These are phyloP conservation scores for Stentor coeruleus DNA, from an alignment of 73 alveolate genomes.

Conservation along the genomic window DNA sequence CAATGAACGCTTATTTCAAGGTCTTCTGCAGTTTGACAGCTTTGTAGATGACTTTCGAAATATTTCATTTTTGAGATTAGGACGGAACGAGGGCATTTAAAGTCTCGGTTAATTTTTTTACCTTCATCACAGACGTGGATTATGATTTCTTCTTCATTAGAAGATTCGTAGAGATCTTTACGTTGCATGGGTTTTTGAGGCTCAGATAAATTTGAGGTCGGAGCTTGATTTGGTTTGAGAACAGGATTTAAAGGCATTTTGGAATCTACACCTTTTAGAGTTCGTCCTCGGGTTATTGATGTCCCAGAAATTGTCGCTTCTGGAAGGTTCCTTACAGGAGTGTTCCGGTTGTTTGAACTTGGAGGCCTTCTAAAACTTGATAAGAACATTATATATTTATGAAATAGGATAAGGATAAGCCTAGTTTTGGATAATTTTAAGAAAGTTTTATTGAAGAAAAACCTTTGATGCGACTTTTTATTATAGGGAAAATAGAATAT, in stretches of 20 bases:
- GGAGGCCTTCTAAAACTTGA: slow-evolving; percentile 14
- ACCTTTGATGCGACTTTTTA: no score
- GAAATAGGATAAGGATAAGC: no score
- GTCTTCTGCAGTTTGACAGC: slow-evolving; percentile 50
- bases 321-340: not conserved
- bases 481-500: no score
- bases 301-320: not conserved
- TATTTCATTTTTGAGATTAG: slow-evolving; percentile 58
- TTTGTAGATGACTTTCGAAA: slow-evolving; percentile 55
- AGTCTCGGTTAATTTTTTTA: slow-evolving; percentile 48
- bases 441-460: no score
- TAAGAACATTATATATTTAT: not conserved
- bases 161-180: not conserved
- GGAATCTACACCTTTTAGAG: not conserved
- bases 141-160: slow-evolving; percentile 19
- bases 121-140: slow-evolving; percentile 69
- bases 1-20: slow-evolving; percentile 68
- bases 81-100: slow-evolving; percentile 45
- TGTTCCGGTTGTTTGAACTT: not conserved
- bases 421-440: no score
- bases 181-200: not conserved
- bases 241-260: slow-evolving; percentile 3
- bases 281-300: not conserved
- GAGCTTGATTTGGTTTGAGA: not conserved
- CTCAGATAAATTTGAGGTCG: not conserved